Percentiles rank a stretch among this genome's conserved stretches.
Conservation (phyloP, 148 eudicot genomes). For the Cornus kousa region DNA sequence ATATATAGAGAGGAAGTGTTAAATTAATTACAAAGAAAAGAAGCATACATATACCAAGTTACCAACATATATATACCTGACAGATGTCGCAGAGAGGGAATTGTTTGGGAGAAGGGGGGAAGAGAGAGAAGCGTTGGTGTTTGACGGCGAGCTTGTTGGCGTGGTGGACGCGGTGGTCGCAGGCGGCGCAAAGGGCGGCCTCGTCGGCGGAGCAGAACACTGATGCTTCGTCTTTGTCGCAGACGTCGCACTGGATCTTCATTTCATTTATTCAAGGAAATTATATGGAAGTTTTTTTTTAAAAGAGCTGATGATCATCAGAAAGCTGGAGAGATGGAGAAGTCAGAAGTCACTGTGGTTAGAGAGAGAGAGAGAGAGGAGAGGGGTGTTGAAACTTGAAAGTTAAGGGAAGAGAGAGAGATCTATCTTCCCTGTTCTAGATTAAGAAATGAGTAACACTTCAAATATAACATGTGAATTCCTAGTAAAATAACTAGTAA, state of each 20-base stretch:
- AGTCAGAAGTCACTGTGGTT: background rate
- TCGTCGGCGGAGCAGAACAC: conserved; percentile 55
- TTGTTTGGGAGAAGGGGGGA: conserved; percentile 23
- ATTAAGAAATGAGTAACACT: no score
- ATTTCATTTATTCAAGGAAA: conserved; percentile 6
- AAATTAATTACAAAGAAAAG: no score
- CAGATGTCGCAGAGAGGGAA: conserved; percentile 45
- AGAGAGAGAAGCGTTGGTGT: conserved; percentile 41
- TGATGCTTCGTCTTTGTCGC: conserved; percentile 36
- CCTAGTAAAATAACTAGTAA: no score
- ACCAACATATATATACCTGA: conserved; percentile 25
- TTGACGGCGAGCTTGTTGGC: conserved; percentile 51
- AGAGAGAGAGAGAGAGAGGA: background rate
- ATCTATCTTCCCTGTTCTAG: no score
- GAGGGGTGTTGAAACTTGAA: no score
- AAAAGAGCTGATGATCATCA: background rate
- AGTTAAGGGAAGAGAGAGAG: no score
- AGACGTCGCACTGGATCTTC: conserved; percentile 60
- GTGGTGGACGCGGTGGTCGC: conserved; percentile 49
- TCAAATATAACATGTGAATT: no score
- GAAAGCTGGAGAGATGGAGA: background rate
- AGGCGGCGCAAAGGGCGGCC: conserved; percentile 48
- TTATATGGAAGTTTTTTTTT: background rate
- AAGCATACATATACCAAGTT: no score
- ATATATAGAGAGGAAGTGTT: no score